A percentile compares a stretch with the other conserved stretches of the same genome.
Conservation (phyloP, 352 stramenopile species). For the Phytopythium sindhum region DNA sequence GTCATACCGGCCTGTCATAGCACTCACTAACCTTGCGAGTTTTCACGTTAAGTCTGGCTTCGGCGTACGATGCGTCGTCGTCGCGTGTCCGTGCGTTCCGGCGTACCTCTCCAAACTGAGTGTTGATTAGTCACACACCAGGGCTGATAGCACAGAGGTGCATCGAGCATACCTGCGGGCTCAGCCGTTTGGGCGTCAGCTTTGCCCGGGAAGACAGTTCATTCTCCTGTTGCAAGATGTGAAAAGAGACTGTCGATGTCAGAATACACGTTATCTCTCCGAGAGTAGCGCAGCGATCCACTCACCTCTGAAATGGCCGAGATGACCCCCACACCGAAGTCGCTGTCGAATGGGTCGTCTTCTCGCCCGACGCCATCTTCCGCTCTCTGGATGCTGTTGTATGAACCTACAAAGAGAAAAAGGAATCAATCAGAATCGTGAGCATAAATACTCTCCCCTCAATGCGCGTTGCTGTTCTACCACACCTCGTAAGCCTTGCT, state of each 20-base stretch:
- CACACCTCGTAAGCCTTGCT: not conserved
- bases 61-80: conserved; percentile 41
- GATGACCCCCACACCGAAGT: conserved; percentile 5
- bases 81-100: conserved; percentile 36
- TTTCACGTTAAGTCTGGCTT: conserved; percentile 63
- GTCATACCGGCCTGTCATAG: not conserved
- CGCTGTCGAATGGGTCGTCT: not conserved
- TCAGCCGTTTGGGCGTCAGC: not conserved
- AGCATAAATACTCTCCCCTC: not conserved
- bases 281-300: not conserved
- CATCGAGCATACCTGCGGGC: not conserved
- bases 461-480: not conserved
- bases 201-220: not conserved
- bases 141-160: no score
- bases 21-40: conserved; percentile 36
- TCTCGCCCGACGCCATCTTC: not conserved
- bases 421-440: not conserved
- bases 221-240: not conserved
- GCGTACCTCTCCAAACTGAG: conserved; percentile 4
- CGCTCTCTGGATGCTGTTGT: not conserved
- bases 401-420: not conserved
- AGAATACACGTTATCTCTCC: not conserved
- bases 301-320: conserved; percentile 10
- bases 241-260: not conserved
- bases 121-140: not conserved